Evolutionary conservation across 2,329 filamentous ascomycete genomes (phyloP), one percentile per base, ranked within the genome.

Genomic region (Pleomassaria siparia): DNA sequence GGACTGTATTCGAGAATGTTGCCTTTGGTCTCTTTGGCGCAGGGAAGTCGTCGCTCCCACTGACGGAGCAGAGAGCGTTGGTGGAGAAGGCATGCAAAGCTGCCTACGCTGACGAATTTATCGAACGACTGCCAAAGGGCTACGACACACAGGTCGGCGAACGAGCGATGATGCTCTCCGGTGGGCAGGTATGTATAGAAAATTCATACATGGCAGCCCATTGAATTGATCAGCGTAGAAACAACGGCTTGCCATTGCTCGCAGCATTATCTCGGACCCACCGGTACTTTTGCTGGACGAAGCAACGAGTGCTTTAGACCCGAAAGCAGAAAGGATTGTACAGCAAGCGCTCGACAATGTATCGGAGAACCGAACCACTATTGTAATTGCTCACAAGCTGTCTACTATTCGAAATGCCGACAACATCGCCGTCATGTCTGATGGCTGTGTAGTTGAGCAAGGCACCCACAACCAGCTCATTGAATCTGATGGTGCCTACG

Each of bases 31-130:
- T 97, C 9, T 89, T n/a, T 74, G 80, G 50, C 80, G 85, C 61
- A 85, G 48, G 57, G 1, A 96, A 72, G 57, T 82, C 43, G 80
- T 83, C 53, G 18, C 45, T 66, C 1, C 39, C 59, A 0, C 40
- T 47, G 28, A 80, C 83, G 30, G 85, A 92, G 44, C 81, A 82
- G 62, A 82, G 88, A 26, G 81, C 86, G 46, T 76, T 91, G 9
- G 81, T 96, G 16, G 78, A 87, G 40, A 83, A 88, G 36, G 92
- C 94, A 11, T 89, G 92, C 8, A 88, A 84, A 69, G 92, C 88
- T 79, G 88, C 92, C n/a, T 96, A 96, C 60, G 92, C 92, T 1
- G 90, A 96, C 62, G 91, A 95, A 52, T 97, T 97, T 64, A 86
- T 97, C 54, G 80, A 78, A 1, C 72, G 78, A 16, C 79, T 97